Evolutionary conservation across 352 stramenopile genomes (phyloP).

Genomic region (Thraustochytrium striatum): DNA sequence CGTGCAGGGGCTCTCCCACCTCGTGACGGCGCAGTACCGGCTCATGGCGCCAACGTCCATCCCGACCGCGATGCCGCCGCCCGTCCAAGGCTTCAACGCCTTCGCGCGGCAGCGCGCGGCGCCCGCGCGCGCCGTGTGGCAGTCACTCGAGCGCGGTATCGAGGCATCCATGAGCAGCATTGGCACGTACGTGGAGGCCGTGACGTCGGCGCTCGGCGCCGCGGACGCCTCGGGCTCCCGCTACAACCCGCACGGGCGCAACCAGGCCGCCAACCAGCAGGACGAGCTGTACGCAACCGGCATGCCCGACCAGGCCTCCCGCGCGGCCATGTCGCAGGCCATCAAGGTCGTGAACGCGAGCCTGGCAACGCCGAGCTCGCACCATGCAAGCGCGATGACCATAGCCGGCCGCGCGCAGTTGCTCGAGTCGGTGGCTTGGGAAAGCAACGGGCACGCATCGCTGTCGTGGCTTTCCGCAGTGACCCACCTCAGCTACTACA

Average conservation of each 20-base stretch:
- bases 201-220: background rate
- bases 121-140: slow-evolving; percentile 4
- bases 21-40: slow-evolving; percentile 14
- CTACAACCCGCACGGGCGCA: background rate
- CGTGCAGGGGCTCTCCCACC: background rate
- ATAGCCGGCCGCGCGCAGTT: slow-evolving; percentile 23
- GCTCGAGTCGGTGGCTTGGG: slow-evolving; percentile 31
- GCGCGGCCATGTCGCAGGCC: slow-evolving; percentile 36
- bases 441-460: slow-evolving; percentile 1
- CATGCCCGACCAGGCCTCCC: slow-evolving; percentile 18
- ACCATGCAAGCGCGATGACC: slow-evolving; percentile 8
- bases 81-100: slow-evolving; percentile 17
- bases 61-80: slow-evolving; percentile 19
- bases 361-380: slow-evolving; percentile 28
- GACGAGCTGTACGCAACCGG: background rate
- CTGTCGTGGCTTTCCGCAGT: slow-evolving; percentile 31
- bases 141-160: slow-evolving; percentile 19
- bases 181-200: slow-evolving; percentile 17
- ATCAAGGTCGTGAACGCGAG: slow-evolving; percentile 41
- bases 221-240: background rate
- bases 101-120: background rate
- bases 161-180: slow-evolving; percentile 23
- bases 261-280: background rate
- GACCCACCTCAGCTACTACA: slow-evolving; percentile 35
- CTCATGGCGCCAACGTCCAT: background rate